These are phyloP conservation scores for Miamiensis avidus DNA, from an alignment of 169 alveolate genomes.

Conservation along the genomic window DNA sequence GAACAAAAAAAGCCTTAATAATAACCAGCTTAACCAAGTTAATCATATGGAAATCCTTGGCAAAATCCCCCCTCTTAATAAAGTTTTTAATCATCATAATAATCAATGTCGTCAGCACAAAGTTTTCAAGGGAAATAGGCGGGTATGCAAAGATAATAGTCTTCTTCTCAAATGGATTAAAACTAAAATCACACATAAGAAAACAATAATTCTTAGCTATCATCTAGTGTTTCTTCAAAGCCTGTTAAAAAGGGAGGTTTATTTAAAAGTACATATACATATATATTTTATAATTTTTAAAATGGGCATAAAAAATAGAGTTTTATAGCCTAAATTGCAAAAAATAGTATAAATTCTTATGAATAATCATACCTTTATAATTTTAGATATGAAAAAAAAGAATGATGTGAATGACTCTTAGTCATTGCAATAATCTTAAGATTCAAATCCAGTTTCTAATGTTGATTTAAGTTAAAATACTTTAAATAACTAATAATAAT, in stretches of 20 bases:
- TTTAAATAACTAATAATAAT: too few species aligned
- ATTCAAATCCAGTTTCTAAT: not conserved
- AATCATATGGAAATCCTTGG: not conserved
- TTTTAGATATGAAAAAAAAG: not conserved
- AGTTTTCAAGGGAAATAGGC: not conserved
- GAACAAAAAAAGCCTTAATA: not conserved
- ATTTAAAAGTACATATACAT: not conserved
- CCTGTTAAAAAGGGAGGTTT: not conserved
- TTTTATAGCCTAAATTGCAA: too few species aligned
- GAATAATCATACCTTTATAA: too few species aligned
- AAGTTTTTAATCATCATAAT: not conserved
- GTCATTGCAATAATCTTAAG: too few species aligned
- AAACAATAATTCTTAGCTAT: too few species aligned
- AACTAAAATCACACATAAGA: not conserved
- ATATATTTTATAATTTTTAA: too few species aligned
- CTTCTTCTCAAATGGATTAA: not conserved
- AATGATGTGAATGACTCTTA: not conserved
- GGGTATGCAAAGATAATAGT: not conserved
- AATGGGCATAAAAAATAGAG: not conserved
- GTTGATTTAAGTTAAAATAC: not conserved
- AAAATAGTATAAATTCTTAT: too few species aligned
- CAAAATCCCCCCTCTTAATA: not conserved
- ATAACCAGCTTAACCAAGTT: not conserved
- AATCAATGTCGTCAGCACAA: not conserved
- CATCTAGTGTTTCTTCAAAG: too few species aligned